phyloP scores from a whole-genome alignment of 306 rosid genomes.

The Sophora flavescens region DNA sequence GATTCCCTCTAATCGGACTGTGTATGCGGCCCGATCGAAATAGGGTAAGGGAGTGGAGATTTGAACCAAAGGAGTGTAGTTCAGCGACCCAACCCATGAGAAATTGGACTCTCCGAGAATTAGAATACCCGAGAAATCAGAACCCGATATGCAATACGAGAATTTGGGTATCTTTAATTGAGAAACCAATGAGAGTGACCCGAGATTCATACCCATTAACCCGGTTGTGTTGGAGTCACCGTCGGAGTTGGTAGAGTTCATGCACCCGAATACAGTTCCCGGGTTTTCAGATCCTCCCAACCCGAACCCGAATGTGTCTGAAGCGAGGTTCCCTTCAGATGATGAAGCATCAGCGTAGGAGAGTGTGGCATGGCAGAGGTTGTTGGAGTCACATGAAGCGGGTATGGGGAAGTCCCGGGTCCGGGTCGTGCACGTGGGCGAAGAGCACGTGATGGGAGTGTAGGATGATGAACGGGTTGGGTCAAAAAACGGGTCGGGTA shows the following conservation, averaged over 20 bases:
- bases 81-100: slow-evolving; percentile 64
- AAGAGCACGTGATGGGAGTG: slow-evolving; percentile 69
- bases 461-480: slow-evolving; percentile 64
- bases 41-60: slow-evolving; percentile 74
- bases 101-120: slow-evolving; percentile 71
- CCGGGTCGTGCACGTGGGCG: slow-evolving; percentile 68
- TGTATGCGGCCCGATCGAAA: slow-evolving; percentile 80
- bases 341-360: slow-evolving; percentile 85
- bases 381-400: slow-evolving; percentile 82
- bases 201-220: slow-evolving; percentile 91
- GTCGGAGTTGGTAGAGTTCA: slow-evolving; percentile 60
- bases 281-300: slow-evolving; percentile 56
- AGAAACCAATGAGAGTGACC: slow-evolving; percentile 73
- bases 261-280: slow-evolving; percentile 76
- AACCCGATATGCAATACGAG: slow-evolving; percentile 86
- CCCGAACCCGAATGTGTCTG: slow-evolving; percentile 68
- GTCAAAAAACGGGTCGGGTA: slow-evolving; percentile 45
- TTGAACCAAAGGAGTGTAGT: slow-evolving; percentile 74
- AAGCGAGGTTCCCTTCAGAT: slow-evolving; percentile 82
- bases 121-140: slow-evolving; percentile 72
- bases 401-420: slow-evolving; percentile 84
- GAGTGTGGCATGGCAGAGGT: slow-evolving; percentile 86
- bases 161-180: slow-evolving; percentile 75
- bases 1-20: slow-evolving; percentile 68
- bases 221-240: slow-evolving; percentile 73